Percentiles rank a stretch among this genome's conserved stretches.
Conservation (phyloP, 345 rosid species). For the Eucalyptus rudis region DNA sequence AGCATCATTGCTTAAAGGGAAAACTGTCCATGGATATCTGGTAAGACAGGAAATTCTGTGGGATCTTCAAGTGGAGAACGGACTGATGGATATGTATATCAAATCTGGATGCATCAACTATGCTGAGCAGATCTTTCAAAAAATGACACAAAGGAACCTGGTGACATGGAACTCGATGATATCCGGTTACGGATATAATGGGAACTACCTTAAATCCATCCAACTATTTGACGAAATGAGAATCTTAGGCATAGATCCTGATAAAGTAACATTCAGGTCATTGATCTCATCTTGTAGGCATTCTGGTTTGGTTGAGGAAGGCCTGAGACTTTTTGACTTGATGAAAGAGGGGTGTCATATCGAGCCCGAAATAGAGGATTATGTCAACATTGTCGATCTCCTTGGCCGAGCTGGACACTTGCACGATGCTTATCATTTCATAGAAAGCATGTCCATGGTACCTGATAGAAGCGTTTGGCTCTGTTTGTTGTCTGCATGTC, state of each 20-base stretch:
- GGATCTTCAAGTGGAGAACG: conserved; percentile 50
- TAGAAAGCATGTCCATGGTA: conserved; percentile 36
- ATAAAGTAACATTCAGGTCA: conserved; percentile 58
- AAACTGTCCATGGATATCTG: conserved; percentile 52
- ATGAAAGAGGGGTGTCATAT: conserved; percentile 39
- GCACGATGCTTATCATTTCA: conserved; percentile 45
- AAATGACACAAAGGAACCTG: conserved; percentile 33
- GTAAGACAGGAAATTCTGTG: conserved; percentile 22
- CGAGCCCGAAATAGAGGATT: conserved; percentile 54
- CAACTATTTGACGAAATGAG: conserved; percentile 45
- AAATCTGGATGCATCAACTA: conserved; percentile 61
- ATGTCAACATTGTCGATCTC: conserved; percentile 64
- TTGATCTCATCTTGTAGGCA: conserved; percentile 74
- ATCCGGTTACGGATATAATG: conserved; percentile 69
- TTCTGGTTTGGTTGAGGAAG: conserved; percentile 57
- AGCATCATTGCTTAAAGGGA: conserved; percentile 54
- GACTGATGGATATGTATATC: conserved; percentile 71
- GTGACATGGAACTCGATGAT: conserved; percentile 77
- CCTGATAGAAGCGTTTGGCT: conserved; percentile 65
- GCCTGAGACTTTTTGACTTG: conserved; percentile 30
- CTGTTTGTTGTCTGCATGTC: conserved; percentile 51
- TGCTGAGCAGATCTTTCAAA: conserved; percentile 34
- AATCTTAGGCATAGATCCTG: conserved; percentile 33
- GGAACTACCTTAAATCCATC: conserved; percentile 38
- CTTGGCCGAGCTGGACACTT: conserved; percentile 61